Percentiles rank a stretch among this genome's conserved stretches.
Conservation (phyloP, 2,329 filamentous ascomycete genomes). For the Bipolaris cookei region DNA sequence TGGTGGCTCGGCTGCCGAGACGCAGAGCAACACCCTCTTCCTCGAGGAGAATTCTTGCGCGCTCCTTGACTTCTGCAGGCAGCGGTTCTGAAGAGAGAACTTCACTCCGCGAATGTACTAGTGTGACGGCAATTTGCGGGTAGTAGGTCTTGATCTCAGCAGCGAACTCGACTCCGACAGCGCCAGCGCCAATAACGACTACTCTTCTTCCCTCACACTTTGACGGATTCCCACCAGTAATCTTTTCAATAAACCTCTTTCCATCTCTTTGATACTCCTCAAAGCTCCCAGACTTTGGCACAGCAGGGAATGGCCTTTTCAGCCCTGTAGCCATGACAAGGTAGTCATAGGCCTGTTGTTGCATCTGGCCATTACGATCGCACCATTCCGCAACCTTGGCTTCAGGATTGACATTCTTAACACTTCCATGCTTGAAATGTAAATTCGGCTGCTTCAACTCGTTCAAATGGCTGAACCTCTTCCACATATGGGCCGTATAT, state of each 20-base stretch:
- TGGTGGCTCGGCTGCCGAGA: constrained; percentile 64
- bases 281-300: constrained; percentile 69
- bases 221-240: constrained; percentile 38
- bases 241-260: constrained; percentile 62
- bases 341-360: constrained; percentile 68
- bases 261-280: constrained; percentile 70
- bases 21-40: constrained; percentile 71
- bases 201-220: constrained; percentile 56
- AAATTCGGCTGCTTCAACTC: constrained; percentile 69
- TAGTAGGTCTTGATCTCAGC: constrained; percentile 74
- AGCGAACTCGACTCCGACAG: constrained; percentile 83
- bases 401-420: constrained; percentile 65
- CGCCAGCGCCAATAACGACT: constrained; percentile 77
- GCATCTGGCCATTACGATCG: constrained; percentile 57
- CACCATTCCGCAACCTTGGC: constrained; percentile 65
- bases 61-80: constrained; percentile 71
- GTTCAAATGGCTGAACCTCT: constrained; percentile 69
- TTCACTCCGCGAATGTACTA: constrained; percentile 74
- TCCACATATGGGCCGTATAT: constrained; percentile 73
- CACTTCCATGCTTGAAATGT: constrained; percentile 69
- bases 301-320: constrained; percentile 72
- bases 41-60: constrained; percentile 62
- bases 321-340: constrained; percentile 76
- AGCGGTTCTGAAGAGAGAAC: constrained; percentile 77
- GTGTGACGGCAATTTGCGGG: constrained; percentile 69